Evolutionary conservation across 73 alveolate species (phyloP), one percentile per base, ranked within the genome.

Genomic region (Urostyla sp.): DNA sequence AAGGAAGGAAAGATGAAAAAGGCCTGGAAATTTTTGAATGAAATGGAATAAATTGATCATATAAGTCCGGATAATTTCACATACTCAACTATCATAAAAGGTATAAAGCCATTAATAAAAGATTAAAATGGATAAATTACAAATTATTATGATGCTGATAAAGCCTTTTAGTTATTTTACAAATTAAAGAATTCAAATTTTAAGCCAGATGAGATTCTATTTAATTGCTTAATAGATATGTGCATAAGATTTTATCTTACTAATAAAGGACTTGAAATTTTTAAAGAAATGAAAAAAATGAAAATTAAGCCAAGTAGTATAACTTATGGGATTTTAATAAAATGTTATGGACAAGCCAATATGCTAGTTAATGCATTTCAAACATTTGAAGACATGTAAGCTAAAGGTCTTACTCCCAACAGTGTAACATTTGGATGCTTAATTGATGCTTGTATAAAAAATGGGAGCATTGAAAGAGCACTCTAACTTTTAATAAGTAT

Each of bases 351-450:
- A 16, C 89, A 85, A 85, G 94, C 95, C 52, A 93, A 94, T 20
- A 91, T 92, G 66, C 72, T 96, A 34, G 94, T 89, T 37, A 92
- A 94, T 63, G 99, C 98, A 35, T 55, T 92, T 51, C 84, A 72
- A 28, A 95, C 90, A 0, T 96, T 94, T 86, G 84, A 77, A 43
- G 90, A 94, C 75, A 91, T 94, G 98, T 90, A 94, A 85, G 95
- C 85, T 35, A 91, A 69, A 61, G 61, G 87, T 52, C 92, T 94
- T 58, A 93, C 86, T 63, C 94, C 97, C 2, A 88, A 93, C 31
- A 92, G 91, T 34, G 96, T 94, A 43, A 96, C 99, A 5, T 96
- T 92, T 59, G 99, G 99, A 51, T 96, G 99, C 73, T 72, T 96
- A 78, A 73, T 96, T 35, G 97, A 96, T 72, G 99, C 99, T 20